Percentiles rank a stretch among this genome's conserved stretches.
Evolutionary conservation across 352 stramenopile species (phyloP).

Genomic region (Globisporangium heterothallicum): DNA sequence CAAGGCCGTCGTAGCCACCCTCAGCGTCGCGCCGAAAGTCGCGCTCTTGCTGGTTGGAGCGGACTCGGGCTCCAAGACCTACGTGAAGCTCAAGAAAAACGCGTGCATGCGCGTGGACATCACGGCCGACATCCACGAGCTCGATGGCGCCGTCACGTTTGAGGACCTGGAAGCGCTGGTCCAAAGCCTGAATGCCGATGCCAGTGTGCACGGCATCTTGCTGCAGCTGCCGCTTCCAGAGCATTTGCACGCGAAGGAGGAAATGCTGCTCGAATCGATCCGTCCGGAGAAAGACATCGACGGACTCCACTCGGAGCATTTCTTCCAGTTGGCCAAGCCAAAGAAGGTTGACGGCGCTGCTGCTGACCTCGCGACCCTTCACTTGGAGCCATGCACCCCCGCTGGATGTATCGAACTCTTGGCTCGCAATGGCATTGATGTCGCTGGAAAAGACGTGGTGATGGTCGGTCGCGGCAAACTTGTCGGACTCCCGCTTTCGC

Average conservation of each 20-base stretch:
- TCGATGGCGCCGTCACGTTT: constrained; percentile 35
- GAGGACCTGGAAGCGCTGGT: constrained; percentile 67
- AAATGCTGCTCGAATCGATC: constrained; percentile 90
- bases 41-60: constrained; percentile 91
- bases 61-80: constrained; percentile 88
- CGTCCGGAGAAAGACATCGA: constrained; percentile 96
- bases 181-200: constrained; percentile 77
- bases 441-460: constrained; percentile 94
- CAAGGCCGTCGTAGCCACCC: constrained; percentile 26
- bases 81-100: constrained; percentile 98
- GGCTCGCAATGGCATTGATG: constrained; percentile 68
- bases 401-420: constrained; percentile 73
- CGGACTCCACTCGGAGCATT: constrained; percentile 97
- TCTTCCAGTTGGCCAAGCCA: constrained; percentile 81
- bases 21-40: constrained; percentile 69
- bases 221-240: constrained; percentile 86
- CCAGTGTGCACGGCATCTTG: constrained; percentile 93
- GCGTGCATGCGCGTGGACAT: constrained; percentile 94
- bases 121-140: constrained; percentile 67
- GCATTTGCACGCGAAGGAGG: constrained; percentile 71
- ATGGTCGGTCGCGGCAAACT: constrained; percentile 96
- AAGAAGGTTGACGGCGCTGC: constrained; percentile 5
- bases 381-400: constrained; percentile 89
- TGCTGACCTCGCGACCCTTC: constrained; percentile 34
- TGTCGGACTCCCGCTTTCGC: constrained; percentile 94